Evolutionary conservation across 2,329 filamentous ascomycete genomes (phyloP).

Genomic region (Aureobasidium mangrovei): DNA sequence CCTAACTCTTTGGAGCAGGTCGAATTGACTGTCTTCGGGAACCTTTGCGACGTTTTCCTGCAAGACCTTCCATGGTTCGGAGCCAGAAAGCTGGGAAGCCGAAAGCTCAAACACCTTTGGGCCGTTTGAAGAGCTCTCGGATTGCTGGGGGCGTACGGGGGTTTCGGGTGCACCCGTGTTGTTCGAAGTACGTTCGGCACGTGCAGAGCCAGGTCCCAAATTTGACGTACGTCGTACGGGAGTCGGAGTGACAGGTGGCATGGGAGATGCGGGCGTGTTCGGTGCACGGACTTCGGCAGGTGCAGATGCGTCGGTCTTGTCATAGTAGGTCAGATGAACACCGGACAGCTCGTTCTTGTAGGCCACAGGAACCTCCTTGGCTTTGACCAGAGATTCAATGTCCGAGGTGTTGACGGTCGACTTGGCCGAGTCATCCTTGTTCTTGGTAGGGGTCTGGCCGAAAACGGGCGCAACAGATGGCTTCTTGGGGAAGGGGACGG

Average conservation of each 20-base stretch:
- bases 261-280: constrained; percentile 30
- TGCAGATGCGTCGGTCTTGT: constrained; percentile 27
- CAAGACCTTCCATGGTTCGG: constrained; percentile 35
- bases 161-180: constrained; percentile 21
- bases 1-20: constrained; percentile 74
- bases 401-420: constrained; percentile 71
- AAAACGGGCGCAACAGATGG: constrained; percentile 45
- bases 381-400: constrained; percentile 63
- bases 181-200: constrained; percentile 19
- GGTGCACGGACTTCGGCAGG: constrained; percentile 21
- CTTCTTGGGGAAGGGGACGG: constrained; percentile 69
- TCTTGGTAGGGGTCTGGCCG: constrained; percentile 53
- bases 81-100: constrained; percentile 34
- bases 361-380: constrained; percentile 26
- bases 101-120: constrained; percentile 58
- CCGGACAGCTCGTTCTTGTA: constrained; percentile 73
- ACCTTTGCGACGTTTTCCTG: constrained; percentile 46
- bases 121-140: constrained; percentile 30
- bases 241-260: constrained; percentile 60
- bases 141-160: constrained; percentile 22
- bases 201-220: constrained; percentile 35
- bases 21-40: constrained; percentile 67
- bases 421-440: constrained; percentile 48
- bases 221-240: constrained; percentile 59
- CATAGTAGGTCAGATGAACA: constrained; percentile 73